These are phyloP conservation scores for Kodamaea leandrae DNA, from an alignment of 805 yeast genomes.

Conservation along the genomic window DNA sequence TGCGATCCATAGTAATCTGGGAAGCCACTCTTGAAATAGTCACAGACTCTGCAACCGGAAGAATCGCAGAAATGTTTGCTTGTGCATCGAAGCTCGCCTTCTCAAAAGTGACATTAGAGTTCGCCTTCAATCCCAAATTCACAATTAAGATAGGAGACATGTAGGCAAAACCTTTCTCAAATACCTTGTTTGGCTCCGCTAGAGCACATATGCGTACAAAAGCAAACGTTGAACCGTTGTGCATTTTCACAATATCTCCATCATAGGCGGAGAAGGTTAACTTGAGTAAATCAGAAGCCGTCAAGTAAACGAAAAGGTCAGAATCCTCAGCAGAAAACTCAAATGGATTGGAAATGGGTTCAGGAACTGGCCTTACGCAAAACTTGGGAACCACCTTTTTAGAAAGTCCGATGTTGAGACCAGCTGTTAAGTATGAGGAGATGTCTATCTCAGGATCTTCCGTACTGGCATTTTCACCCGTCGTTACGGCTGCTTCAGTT, in stretches of 20 bases:
- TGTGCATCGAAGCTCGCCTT: conserved; percentile 16
- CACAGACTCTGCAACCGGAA: conserved; percentile 58
- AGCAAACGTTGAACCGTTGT: conserved; percentile 13
- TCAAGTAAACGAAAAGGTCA: conserved; percentile 40
- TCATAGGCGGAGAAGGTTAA: conserved; percentile 59
- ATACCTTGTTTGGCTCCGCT: conserved; percentile 56
- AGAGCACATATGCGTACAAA: conserved; percentile 53
- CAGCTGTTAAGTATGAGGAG: conserved; percentile 33
- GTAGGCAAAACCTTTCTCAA: conserved; percentile 40
- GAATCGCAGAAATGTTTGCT: conserved; percentile 22
- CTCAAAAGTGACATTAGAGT: conserved; percentile 18
- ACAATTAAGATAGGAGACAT: conserved; percentile 61
- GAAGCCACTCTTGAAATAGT: conserved; percentile 67
- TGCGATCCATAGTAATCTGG: conserved; percentile 62
- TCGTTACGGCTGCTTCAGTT: conserved; percentile 12
- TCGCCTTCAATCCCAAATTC: conserved; percentile 42
- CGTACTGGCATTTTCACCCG: conserved; percentile 6
- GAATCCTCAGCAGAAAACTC: conserved; percentile 32
- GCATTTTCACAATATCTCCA: conserved; percentile 58
- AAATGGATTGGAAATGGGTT: conserved; percentile 23
- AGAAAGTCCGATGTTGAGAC: conserved; percentile 20
- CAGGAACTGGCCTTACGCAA: conserved; percentile 29
- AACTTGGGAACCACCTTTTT: conserved; percentile 14
- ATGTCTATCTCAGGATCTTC: conserved; percentile 22
- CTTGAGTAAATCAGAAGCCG: conserved; percentile 47